Base-by-base conservation (phyloP, 1,284 basidiomycete genomes). In the Pseudozyma tsukubaensis region DNA sequence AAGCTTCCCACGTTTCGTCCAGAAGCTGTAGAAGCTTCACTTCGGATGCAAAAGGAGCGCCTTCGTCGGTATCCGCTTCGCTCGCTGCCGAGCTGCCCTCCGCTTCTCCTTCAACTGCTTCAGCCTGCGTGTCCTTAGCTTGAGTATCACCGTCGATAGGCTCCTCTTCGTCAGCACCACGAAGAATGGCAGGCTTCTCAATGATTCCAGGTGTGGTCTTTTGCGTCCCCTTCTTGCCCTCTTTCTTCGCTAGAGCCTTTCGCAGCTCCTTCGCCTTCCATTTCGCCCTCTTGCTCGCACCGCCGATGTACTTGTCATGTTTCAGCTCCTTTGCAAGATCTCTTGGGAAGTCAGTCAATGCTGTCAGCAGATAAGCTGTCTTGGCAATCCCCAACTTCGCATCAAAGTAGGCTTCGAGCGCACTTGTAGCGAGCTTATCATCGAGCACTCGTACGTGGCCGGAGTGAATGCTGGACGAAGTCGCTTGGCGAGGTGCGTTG, bases 381-480 rank as follows among this genome's bases (percentile, higher is more conserved):
- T 70, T 70, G 34, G 59, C 50, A 35, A 63, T 63, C 18, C 72
- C 62, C 1, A 74, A 48, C 19, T 70, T 61, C 5, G 59, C 72
- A n/a, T 74, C 67, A 42, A 74, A 50, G 54, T 70, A 74, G 2
- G 63, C 59, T 11, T 47, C 47, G 21, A 69, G 32, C 1, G 59
- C 62, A 2, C 34, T 21, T 5, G 53, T 49, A 0, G 65, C 52
- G 4, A 63, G 48, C 12, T 50, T 47, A 6, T 45, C 32, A 39
- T 66, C 61, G 1, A 45, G 24, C 11, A 79, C 52, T 4, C 40
- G 35, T 9, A 79, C 59, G 32, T 74, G 65, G 12, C 72, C 78
- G 8, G 76, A 72, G 45, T 80, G 78, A 48, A 80, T 67, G 64
- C 76, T 77, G 1, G 78, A 67, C 9, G 53, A 56, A 3, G 50